phyloP scores from a whole-genome alignment of 176 grass and related monocot species.

The Ensete ventricosum region DNA sequence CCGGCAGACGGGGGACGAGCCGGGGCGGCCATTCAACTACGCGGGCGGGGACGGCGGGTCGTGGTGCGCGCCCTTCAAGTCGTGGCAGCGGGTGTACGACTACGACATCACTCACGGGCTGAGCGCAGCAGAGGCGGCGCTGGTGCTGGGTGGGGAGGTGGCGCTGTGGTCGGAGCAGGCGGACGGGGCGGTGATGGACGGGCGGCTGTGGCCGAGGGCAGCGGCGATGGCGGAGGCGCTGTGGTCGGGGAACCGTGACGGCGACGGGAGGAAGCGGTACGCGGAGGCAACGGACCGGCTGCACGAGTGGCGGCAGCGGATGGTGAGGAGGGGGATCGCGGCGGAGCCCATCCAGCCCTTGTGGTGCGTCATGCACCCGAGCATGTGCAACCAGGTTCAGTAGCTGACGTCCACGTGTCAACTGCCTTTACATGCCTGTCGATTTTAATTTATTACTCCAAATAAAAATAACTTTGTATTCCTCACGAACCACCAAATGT shows the following conservation, averaged over 20 bases:
- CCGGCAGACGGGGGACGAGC: conserved; percentile 58
- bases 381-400: conserved; percentile 59
- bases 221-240: conserved; percentile 66
- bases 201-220: conserved; percentile 63
- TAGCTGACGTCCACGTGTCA: too few relatives aligned
- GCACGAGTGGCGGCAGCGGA: conserved; percentile 60
- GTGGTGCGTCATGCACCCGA: conserved; percentile 59
- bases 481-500: too few relatives aligned
- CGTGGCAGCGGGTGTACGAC: conserved; percentile 93
- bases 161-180: conserved; percentile 93
- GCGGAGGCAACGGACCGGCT: conserved; percentile 62
- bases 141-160: conserved; percentile 80
- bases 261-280: conserved; percentile 57
- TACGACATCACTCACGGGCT: conserved; percentile 93
- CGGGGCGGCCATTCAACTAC: conserved; percentile 66
- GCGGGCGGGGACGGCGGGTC: conserved; percentile 73
- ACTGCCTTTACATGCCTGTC: too few relatives aligned
- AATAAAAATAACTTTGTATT: too few relatives aligned
- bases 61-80: conserved; percentile 92
- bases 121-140: conserved; percentile 45
- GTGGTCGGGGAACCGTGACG: conserved; percentile 82
- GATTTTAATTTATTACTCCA: too few relatives aligned
- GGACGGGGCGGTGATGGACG: conserved; percentile 59
- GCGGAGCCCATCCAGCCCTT: conserved; percentile 82
- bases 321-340: conserved; percentile 75